phyloP scores from a whole-genome alignment of 495 filamentous ascomycete genomes.

The Hypoxylon lienhwacheense region DNA sequence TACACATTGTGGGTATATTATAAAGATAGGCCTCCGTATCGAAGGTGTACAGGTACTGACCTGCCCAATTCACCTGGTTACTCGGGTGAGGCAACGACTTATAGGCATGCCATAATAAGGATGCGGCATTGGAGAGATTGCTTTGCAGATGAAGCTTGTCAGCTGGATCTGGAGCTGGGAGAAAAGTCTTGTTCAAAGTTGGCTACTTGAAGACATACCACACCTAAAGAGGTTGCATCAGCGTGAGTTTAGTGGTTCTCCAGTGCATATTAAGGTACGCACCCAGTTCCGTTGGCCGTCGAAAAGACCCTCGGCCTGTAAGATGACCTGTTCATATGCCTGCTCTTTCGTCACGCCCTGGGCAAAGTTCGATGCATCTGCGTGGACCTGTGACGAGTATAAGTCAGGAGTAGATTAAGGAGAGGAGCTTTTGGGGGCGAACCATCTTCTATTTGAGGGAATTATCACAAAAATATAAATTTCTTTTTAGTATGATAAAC shows the following conservation, averaged over 20 bases:
- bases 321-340: conserved; percentile 73
- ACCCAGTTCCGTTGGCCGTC: conserved; percentile 89
- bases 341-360: conserved; percentile 67
- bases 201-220: conserved; percentile 35
- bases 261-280: conserved; percentile 35
- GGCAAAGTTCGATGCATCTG: conserved; percentile 78
- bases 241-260: neutral
- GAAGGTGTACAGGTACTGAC: conserved; percentile 42
- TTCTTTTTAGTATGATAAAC: too few species aligned
- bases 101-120: conserved; percentile 85
- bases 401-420: conserved; percentile 10
- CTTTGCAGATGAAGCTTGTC: conserved; percentile 46
- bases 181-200: neutral
- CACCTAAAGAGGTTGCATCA: conserved; percentile 15
- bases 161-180: neutral
- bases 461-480: too few species aligned
- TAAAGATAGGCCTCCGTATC: neutral
- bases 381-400: conserved; percentile 72
- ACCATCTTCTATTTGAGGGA: neutral
- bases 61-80: conserved; percentile 80
- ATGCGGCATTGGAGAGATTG: conserved; percentile 82
- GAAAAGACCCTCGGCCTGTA: conserved; percentile 70
- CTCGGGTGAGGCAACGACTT: conserved; percentile 75
- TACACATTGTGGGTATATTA: too few species aligned
- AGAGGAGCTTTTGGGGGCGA: neutral